A percentile compares a stretch with the other conserved stretches of the same genome.
Evolutionary conservation across 2,329 filamentous ascomycete species (phyloP).

Genomic region (Aspergillus awamori): DNA sequence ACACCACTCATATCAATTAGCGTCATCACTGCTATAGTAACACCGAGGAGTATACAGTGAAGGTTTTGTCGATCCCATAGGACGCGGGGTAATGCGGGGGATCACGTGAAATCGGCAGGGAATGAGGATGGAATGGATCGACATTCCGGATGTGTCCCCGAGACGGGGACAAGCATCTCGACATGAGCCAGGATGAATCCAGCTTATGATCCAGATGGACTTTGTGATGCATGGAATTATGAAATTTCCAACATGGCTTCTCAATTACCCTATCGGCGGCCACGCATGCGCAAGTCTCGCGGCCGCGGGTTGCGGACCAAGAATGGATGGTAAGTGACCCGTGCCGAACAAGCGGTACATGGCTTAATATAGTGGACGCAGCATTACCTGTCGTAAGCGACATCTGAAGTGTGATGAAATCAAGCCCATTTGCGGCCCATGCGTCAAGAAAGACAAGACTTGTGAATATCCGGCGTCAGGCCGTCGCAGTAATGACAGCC

Average conservation of each 20-base stretch:
- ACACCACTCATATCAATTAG: rapidly evolving
- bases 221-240: not conserved
- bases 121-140: not conserved
- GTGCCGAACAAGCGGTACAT: not conserved
- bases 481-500: not conserved
- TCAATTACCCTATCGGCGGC: not conserved
- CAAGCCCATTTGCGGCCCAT: slow-evolving; percentile 26
- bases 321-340: slow-evolving; percentile 29
- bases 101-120: not conserved
- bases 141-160: not conserved
- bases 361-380: slow-evolving; percentile 11
- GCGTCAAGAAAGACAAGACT: slow-evolving; percentile 28
- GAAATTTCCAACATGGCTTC: not conserved
- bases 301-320: slow-evolving; percentile 32
- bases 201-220: not conserved
- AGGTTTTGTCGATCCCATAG: too few relatives aligned
- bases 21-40: too few relatives aligned
- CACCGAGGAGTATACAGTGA: too few relatives aligned
- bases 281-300: slow-evolving; percentile 27
- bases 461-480: slow-evolving; percentile 23
- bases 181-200: not conserved
- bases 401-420: slow-evolving; percentile 37
- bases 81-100: not conserved
- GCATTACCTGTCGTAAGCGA: slow-evolving; percentile 31
- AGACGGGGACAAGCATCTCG: not conserved